phyloP scores from a whole-genome alignment of 2,329 filamentous ascomycete species.

The Parafenestella ontariensis region DNA sequence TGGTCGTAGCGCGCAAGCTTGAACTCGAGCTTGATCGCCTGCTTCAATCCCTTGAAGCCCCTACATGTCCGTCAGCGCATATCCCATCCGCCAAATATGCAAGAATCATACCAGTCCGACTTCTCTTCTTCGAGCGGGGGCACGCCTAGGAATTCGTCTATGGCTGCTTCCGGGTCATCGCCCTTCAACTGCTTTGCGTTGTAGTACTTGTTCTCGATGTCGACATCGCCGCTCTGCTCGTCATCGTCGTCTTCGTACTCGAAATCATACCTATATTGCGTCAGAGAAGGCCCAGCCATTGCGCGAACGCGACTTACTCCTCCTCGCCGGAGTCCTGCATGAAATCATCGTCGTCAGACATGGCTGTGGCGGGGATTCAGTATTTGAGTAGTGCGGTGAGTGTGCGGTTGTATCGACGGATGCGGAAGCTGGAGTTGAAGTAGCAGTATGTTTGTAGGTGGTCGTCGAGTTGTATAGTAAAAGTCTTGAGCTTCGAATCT shows the following conservation, averaged over 20 bases:
- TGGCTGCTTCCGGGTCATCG: slow-evolving; percentile 84
- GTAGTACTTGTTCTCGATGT: slow-evolving; percentile 99
- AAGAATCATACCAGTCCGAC: slow-evolving; percentile 75
- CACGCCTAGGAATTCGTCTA: slow-evolving; percentile 90
- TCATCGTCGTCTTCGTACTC: slow-evolving; percentile 96
- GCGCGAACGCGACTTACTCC: slow-evolving; percentile 63
- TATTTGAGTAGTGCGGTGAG: neutral
- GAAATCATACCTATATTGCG: slow-evolving; percentile 78
- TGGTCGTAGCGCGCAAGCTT: slow-evolving; percentile 86
- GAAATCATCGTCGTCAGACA: slow-evolving; percentile 89
- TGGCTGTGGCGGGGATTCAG: slow-evolving; percentile 52
- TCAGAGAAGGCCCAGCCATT: slow-evolving; percentile 22
- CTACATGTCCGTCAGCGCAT: slow-evolving; percentile 43
- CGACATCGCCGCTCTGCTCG: slow-evolving; percentile 85
- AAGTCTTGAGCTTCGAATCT: slow-evolving; percentile 10
- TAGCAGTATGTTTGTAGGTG: neutral
- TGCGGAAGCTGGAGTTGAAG: neutral
- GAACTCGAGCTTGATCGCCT: slow-evolving; percentile 97
- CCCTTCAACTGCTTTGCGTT: slow-evolving; percentile 97
- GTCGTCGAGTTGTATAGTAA: neutral
- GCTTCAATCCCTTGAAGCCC: slow-evolving; percentile 97
- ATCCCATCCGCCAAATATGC: slow-evolving; percentile 1
- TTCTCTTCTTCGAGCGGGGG: slow-evolving; percentile 86
- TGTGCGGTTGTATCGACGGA: neutral
- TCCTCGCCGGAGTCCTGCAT: slow-evolving; percentile 92